A percentile compares a stretch with the other conserved stretches of the same genome.
These are phyloP conservation scores for Stygiomarasmius scandens DNA, from an alignment of 1,284 basidiomycete genomes.

Conservation along the genomic window DNA sequence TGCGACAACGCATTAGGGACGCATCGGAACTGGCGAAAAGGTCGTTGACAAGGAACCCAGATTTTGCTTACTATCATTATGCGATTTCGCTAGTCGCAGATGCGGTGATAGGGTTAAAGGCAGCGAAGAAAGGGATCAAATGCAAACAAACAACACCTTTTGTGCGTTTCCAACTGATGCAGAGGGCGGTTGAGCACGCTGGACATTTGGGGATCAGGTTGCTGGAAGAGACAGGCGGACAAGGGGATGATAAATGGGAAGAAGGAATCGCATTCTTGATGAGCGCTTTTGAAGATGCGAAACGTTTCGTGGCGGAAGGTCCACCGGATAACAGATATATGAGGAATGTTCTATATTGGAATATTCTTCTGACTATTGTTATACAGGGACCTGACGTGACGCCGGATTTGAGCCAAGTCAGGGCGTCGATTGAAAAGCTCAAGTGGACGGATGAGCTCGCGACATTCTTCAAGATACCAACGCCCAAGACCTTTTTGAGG, in stretches of 20 bases:
- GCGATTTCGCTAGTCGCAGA: slow-evolving; percentile 48
- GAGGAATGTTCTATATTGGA: slow-evolving; percentile 59
- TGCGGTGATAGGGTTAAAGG: slow-evolving; percentile 36
- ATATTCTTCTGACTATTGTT: slow-evolving; percentile 52
- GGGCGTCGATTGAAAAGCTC: slow-evolving; percentile 47
- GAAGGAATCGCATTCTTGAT: slow-evolving; percentile 61
- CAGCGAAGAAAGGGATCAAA: slow-evolving; percentile 60
- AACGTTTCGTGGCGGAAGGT: slow-evolving; percentile 52
- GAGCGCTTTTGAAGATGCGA: slow-evolving; percentile 60
- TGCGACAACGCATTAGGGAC: slow-evolving; percentile 45
- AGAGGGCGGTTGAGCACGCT: slow-evolving; percentile 61
- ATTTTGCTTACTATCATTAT: slow-evolving; percentile 61
- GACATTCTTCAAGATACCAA: slow-evolving; percentile 5
- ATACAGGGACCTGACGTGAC: slow-evolving; percentile 52
- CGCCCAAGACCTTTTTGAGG: slow-evolving; percentile 14
- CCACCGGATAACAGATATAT: slow-evolving; percentile 64
- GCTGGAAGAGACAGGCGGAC: slow-evolving; percentile 42
- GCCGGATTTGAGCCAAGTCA: slow-evolving; percentile 48
- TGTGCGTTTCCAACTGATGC: slow-evolving; percentile 53
- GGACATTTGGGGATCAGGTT: slow-evolving; percentile 52
- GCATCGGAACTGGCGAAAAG: slow-evolving; percentile 46
- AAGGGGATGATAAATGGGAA: slow-evolving; percentile 45
- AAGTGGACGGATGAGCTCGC: slow-evolving; percentile 16
- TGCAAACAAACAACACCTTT: slow-evolving; percentile 51
- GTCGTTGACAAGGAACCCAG: slow-evolving; percentile 52